A percentile compares a stretch with the other conserved stretches of the same genome.
These are phyloP conservation scores for Lasiodiplodia gonubiensis DNA, from an alignment of 2,329 filamentous ascomycete genomes.

Conservation along the genomic window DNA sequence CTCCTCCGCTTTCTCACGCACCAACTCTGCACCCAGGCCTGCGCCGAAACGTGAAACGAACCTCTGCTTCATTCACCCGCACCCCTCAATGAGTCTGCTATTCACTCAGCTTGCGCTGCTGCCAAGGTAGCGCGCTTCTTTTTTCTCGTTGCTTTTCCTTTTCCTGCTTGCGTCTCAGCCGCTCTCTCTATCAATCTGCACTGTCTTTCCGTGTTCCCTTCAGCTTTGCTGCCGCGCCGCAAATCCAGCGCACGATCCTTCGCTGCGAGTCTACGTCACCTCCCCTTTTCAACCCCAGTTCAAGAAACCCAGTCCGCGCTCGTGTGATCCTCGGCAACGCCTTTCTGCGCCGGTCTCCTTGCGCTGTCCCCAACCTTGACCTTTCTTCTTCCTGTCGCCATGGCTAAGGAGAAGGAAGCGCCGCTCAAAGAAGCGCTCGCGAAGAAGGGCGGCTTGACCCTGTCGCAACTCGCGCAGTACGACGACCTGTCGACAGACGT, in stretches of 20 bases:
- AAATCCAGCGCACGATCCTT: slow-evolving; percentile 27
- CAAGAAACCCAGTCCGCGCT: slow-evolving; percentile 3
- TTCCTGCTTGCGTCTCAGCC: slow-evolving; percentile 24
- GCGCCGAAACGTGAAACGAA: slow-evolving; percentile 22
- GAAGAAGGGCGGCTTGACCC: slow-evolving; percentile 76
- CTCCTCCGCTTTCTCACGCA: slow-evolving; percentile 21
- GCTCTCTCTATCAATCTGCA: slow-evolving; percentile 30
- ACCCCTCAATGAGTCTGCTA: slow-evolving; percentile 19
- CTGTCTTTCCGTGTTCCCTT: slow-evolving; percentile 30
- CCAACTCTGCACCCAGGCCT: not conserved
- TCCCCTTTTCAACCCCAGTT: slow-evolving; percentile 21
- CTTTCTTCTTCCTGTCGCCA: slow-evolving; percentile 5
- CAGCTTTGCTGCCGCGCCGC: slow-evolving; percentile 20
- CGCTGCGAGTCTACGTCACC: slow-evolving; percentile 28
- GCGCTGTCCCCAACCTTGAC: not conserved
- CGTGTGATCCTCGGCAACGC: slow-evolving; percentile 15
- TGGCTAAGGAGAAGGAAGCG: slow-evolving; percentile 39
- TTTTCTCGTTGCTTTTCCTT: slow-evolving; percentile 32
- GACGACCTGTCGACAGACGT: slow-evolving; percentile 96
- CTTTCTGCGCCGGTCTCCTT: slow-evolving; percentile 6
- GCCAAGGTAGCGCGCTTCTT: slow-evolving; percentile 37
- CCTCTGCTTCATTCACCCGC: slow-evolving; percentile 4
- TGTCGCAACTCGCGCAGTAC: slow-evolving; percentile 87
- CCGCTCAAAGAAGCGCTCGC: slow-evolving; percentile 52
- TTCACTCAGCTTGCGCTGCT: slow-evolving; percentile 19